Evolutionary conservation across 1,139 yeast species (phyloP), one percentile per base, ranked within the genome.

Genomic region (Candida sp.): DNA sequence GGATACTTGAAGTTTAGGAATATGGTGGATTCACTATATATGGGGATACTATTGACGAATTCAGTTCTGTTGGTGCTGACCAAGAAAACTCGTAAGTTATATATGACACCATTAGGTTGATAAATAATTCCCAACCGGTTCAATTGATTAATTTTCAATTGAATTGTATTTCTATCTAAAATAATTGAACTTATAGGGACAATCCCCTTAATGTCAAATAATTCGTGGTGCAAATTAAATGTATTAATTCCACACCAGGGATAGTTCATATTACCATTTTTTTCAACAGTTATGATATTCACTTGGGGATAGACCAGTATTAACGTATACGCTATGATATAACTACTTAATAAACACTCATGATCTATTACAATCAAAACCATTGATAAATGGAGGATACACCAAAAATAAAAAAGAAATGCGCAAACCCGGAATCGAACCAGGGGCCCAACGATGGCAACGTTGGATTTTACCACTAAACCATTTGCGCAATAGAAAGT

Each of bases 161-260:
- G 7, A 5, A 15, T 15, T 12, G 15, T 15, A 23, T 23, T 12
- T 22, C 22, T 12, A 22, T 22, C n/a, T 3, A 22, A n/a, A 7
- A 12, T 25, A 12, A 36, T 21, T 7, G 38, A 22, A 21, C 22
- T 36, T 36, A 36, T 8, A 7, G 38, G 34, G 3, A 37, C 8
- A 3, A 29, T 22, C 15, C 8, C 5, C 4, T 12, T 21, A 22
- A 48, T 43, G 2, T 34, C 37, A 8, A 41, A 21, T 4, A 48
- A 39, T 15, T 43, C 43, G 34, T 43, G 42, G 8, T 23, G 36
- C 12, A 49, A 44, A 4, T 47, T 55, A 8, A 57, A 38, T 4
- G 59, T 58, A 27, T 50, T 53, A 22, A 50, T 50, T 3, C 66
- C 66, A 49, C 66, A 62, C 64, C 64, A 61, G 2, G 64, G 63